Evolutionary conservation across 1,139 yeast genomes (phyloP).

Genomic region (Nakaseomyces glabratus): DNA sequence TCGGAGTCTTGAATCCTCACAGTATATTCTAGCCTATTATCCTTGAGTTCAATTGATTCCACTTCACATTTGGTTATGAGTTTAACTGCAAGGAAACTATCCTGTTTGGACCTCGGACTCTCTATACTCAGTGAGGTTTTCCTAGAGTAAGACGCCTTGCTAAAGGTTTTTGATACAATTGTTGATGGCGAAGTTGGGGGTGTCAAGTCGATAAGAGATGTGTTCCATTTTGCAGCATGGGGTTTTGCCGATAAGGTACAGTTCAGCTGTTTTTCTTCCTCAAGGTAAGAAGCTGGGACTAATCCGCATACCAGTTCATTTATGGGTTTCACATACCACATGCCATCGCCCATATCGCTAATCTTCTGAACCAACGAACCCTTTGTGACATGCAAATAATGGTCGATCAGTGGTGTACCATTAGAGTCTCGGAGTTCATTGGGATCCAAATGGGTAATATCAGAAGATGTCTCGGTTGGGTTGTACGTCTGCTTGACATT

Average conservation of each 20-base stretch:
- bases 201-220: conserved; percentile 10
- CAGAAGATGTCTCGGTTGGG: conserved; percentile 2
- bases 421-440: too few relatives aligned
- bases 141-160: conserved; percentile 4
- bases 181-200: conserved; percentile 22
- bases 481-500: conserved; percentile 7
- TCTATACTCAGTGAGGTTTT: conserved; percentile 1
- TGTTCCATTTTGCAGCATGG: conserved; percentile 3
- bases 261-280: conserved; percentile 14
- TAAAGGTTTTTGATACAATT: conserved; percentile 13
- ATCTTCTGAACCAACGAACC: conserved; percentile 21
- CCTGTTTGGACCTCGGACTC: conserved; percentile 3
- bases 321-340: conserved; percentile 17
- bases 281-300: conserved; percentile 17
- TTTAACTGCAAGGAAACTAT: conserved; percentile 1
- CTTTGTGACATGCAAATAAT: conserved; percentile 12
- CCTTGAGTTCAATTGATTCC: conserved; percentile 8
- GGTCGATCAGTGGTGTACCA: background rate
- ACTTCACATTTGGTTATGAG: conserved; percentile 8
- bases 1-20: conserved; percentile 9
- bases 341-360: conserved; percentile 11
- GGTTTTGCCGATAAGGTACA: conserved; percentile 7
- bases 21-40: conserved; percentile 12
- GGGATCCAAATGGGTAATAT: background rate
- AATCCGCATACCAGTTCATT: conserved; percentile 20